phyloP scores from a whole-genome alignment of 2,329 filamentous ascomycete species.

The Trichoderma guizhouense region DNA sequence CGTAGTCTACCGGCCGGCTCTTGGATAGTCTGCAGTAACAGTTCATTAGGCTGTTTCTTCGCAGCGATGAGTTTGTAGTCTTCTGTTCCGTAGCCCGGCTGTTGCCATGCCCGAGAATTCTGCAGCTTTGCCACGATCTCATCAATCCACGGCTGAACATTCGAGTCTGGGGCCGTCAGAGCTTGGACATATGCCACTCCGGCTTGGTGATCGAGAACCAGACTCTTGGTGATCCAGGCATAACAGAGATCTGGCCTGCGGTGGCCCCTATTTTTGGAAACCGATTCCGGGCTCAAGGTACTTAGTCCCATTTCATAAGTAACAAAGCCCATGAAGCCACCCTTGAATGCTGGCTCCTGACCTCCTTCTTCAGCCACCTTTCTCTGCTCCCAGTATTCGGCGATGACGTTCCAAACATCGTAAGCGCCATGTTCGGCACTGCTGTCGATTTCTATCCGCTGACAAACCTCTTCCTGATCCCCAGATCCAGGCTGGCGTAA shows the following conservation, averaged over 20 bases:
- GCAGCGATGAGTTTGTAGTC: background rate
- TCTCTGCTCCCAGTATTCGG: slow-evolving; percentile 40
- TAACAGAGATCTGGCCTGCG: slow-evolving; percentile 68
- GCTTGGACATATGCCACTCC: slow-evolving; percentile 62
- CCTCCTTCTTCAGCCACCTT: slow-evolving; percentile 21
- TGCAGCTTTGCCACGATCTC: slow-evolving; percentile 30
- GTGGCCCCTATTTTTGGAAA: slow-evolving; percentile 32
- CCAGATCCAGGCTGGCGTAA: slow-evolving; percentile 27
- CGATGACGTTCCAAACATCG: slow-evolving; percentile 50
- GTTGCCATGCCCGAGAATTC: slow-evolving; percentile 31
- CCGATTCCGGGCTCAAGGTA: slow-evolving; percentile 30
- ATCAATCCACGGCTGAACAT: slow-evolving; percentile 32
- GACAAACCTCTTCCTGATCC: slow-evolving; percentile 27
- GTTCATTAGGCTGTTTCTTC: slow-evolving; percentile 21
- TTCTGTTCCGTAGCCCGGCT: slow-evolving; percentile 16
- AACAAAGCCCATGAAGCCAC: slow-evolving; percentile 79
- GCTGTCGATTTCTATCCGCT: slow-evolving; percentile 25
- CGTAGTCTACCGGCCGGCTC: slow-evolving; percentile 20
- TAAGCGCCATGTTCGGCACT: slow-evolving; percentile 28
- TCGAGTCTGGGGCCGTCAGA: slow-evolving; percentile 27
- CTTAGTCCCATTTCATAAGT: slow-evolving; percentile 78
- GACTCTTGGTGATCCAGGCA: slow-evolving; percentile 70
- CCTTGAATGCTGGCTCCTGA: slow-evolving; percentile 61
- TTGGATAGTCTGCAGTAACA: slow-evolving; percentile 20
- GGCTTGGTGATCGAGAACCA: slow-evolving; percentile 71